Conservation (phyloP, 2,329 filamentous ascomycete genomes). For the Trichoderma sp. region DNA sequence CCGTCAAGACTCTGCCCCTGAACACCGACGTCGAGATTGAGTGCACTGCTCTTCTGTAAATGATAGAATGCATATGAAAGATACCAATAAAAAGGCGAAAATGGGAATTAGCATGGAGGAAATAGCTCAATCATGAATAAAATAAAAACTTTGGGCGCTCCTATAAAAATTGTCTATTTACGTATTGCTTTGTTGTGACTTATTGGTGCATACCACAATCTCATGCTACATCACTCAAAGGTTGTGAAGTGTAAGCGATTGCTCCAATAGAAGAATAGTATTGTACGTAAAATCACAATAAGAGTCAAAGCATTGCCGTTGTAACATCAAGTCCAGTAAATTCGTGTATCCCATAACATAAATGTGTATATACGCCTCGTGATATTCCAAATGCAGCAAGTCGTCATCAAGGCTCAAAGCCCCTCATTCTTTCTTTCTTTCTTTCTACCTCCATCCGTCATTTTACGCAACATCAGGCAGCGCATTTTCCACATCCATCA, state of each 20-base stretch:
- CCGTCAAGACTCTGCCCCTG: constrained; percentile 42
- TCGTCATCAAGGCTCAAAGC: not conserved
- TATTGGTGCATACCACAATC: not conserved
- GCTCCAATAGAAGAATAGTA: not conserved
- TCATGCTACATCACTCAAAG: not conserved
- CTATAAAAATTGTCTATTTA: not conserved
- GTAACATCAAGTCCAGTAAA: not conserved
- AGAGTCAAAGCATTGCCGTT: not conserved
- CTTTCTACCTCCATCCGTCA: not conserved
- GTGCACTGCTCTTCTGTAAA: constrained; percentile 41
- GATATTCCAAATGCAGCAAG: constrained; percentile 18
- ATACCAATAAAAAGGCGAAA: constrained; percentile 3
- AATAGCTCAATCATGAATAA: not conserved
- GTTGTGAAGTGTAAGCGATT: not conserved
- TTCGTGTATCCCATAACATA: not conserved
- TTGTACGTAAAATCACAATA: not conserved
- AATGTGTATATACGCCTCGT: constrained; percentile 12
- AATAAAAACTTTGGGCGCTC: not conserved
- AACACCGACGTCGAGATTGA: constrained; percentile 43
- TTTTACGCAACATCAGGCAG: constrained; percentile 27
- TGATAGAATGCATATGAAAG: not conserved
- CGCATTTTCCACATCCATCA: constrained; percentile 33
- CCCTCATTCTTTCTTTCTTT: not conserved
- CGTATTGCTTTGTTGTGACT: not conserved
- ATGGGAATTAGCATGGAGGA: not conserved